These are phyloP conservation scores for Ramaria rubella DNA, from an alignment of 768 basidiomycete species.

Conservation along the genomic window DNA sequence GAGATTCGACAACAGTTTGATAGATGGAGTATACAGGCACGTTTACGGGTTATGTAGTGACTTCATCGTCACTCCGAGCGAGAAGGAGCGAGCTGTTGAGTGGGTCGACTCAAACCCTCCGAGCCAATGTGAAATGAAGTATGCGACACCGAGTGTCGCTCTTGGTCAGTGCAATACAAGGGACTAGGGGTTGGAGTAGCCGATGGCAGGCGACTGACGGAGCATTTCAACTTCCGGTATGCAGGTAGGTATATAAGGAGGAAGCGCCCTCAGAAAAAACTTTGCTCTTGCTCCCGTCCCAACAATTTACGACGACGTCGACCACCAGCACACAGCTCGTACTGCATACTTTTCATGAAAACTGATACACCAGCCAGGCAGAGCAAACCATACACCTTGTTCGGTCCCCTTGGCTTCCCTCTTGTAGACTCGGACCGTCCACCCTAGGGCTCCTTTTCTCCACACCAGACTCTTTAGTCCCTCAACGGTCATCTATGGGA, in stretches of 20 bases:
- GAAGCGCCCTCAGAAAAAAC: background rate
- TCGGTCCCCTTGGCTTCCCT: slow-evolving; percentile 51
- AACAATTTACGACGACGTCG: background rate
- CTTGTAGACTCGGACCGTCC: slow-evolving; percentile 69
- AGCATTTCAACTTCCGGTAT: too few species aligned
- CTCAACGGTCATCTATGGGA: slow-evolving; percentile 9
- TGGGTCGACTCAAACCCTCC: too few species aligned
- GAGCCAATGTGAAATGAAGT: too few species aligned
- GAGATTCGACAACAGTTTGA: too few species aligned
- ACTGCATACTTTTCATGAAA: background rate
- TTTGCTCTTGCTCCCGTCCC: background rate
- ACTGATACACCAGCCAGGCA: background rate
- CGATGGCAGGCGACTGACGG: too few species aligned
- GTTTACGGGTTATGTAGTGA: too few species aligned
- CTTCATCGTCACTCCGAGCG: too few species aligned
- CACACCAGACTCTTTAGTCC: slow-evolving; percentile 6
- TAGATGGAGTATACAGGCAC: too few species aligned
- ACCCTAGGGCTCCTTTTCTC: slow-evolving; percentile 48
- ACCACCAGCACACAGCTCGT: background rate
- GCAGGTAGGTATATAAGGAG: background rate
- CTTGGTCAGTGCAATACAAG: too few species aligned
- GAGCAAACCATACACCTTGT: slow-evolving; percentile 34
- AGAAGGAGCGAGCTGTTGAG: too few species aligned
- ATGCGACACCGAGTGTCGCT: too few species aligned
- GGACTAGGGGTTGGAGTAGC: too few species aligned